phyloP scores from a whole-genome alignment of 441 rosid genomes.

The Erodium trifolium region DNA sequence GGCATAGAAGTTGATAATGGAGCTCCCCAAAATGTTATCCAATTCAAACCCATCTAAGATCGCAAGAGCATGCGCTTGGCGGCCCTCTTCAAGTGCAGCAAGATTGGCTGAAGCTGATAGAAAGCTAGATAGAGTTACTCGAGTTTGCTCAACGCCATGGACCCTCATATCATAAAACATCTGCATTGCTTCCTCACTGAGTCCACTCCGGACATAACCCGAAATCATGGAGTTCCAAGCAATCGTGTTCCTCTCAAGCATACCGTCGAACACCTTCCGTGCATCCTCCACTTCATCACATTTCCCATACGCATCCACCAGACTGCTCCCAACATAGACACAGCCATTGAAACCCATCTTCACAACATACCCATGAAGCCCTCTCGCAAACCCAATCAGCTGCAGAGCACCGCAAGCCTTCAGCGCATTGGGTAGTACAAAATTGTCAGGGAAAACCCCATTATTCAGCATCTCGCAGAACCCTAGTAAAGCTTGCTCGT shows the following conservation, averaged over 20 bases:
- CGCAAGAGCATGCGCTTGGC: slow-evolving; percentile 64
- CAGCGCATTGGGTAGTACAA: slow-evolving; percentile 59
- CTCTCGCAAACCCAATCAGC: slow-evolving; percentile 47
- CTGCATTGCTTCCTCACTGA: slow-evolving; percentile 42
- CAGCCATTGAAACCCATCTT: slow-evolving; percentile 43
- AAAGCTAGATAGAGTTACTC: slow-evolving; percentile 53
- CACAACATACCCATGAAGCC: slow-evolving; percentile 45
- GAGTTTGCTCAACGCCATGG: slow-evolving; percentile 45
- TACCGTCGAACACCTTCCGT: slow-evolving; percentile 40
- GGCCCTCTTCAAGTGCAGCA: slow-evolving; percentile 56
- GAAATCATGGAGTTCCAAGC: slow-evolving; percentile 57
- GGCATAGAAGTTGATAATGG: slow-evolving; percentile 61
- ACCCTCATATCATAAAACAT: slow-evolving; percentile 48
- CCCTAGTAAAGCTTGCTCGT: slow-evolving; percentile 45
- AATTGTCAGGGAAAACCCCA: slow-evolving; percentile 56
- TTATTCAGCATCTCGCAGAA: slow-evolving; percentile 47
- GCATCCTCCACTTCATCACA: slow-evolving; percentile 48
- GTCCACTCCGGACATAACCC: slow-evolving; percentile 47
- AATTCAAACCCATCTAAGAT: slow-evolving; percentile 46
- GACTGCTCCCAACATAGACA: slow-evolving; percentile 55
- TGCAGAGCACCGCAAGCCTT: slow-evolving; percentile 64
- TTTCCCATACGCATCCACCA: slow-evolving; percentile 58
- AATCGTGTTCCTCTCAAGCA: slow-evolving; percentile 40
- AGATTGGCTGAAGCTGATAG: slow-evolving; percentile 65
- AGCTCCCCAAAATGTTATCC: slow-evolving; percentile 59